phyloP scores from a whole-genome alignment of 345 rosid species.

The Eucalyptus cloeziana region DNA sequence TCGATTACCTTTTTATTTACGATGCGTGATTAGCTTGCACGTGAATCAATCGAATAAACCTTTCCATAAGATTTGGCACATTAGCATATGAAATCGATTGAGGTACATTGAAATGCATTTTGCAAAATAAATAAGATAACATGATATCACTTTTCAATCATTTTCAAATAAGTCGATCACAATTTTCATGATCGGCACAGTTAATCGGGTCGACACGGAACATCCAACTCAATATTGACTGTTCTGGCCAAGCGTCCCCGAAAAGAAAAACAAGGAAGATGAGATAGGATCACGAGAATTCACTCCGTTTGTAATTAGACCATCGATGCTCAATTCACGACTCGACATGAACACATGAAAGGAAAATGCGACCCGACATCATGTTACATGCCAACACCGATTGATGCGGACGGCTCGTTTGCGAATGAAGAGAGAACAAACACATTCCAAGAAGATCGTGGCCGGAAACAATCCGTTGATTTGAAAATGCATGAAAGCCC shows the following conservation, averaged over 20 bases:
- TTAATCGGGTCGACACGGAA: rapidly evolving
- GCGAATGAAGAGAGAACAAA: too few species aligned
- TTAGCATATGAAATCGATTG: rapidly evolving
- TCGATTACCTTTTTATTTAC: rapidly evolving
- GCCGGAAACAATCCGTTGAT: too few species aligned
- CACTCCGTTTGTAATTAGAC: rapidly evolving
- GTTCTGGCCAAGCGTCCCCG: rapidly evolving
- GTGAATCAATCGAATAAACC: rapidly evolving
- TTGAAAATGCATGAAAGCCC: too few species aligned
- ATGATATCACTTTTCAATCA: not conserved
- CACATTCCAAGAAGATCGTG: too few species aligned
- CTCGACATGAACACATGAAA: not conserved
- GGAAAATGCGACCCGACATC: not conserved
- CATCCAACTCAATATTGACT: rapidly evolving
- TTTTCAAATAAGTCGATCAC: not conserved
- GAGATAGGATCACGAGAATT: not conserved
- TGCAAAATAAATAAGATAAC: not conserved
- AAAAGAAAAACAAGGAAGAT: not conserved
- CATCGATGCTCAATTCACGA: not conserved
- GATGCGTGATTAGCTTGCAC: not conserved
- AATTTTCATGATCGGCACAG: rapidly evolving
- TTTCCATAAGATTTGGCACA: not conserved
- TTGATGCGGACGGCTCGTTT: too few species aligned
- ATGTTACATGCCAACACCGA: too few species aligned
- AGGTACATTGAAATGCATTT: rapidly evolving